These are phyloP conservation scores for Paramecium octaurelia DNA, from an alignment of 73 alveolate species.

Conservation along the genomic window DNA sequence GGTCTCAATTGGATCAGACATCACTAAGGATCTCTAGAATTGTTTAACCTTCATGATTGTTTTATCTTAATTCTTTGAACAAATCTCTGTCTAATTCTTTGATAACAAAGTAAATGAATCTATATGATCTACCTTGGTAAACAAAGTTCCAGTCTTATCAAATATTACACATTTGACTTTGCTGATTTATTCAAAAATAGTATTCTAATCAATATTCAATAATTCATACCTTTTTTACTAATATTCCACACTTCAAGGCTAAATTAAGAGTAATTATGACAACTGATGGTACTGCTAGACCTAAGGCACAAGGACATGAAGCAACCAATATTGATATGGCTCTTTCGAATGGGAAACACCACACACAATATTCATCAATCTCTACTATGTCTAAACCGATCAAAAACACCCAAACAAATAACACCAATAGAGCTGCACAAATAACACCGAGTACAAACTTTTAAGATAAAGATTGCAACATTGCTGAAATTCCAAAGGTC, in stretches of 20 bases:
- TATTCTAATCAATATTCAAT: neutral
- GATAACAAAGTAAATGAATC: conserved; percentile 16
- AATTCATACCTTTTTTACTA: conserved; percentile 84
- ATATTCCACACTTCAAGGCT: conserved; percentile 83
- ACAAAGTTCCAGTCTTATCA: conserved; percentile 96
- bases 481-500: conserved; percentile 65
- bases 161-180: conserved; percentile 78
- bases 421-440: conserved; percentile 70
- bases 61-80: neutral
- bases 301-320: conserved; percentile 95
- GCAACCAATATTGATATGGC: conserved; percentile 52
- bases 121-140: conserved; percentile 50
- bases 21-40: neutral
- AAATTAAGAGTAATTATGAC: conserved; percentile 95
- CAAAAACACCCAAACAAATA: conserved; percentile 81
- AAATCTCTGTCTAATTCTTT: neutral
- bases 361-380: conserved; percentile 56
- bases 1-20: neutral
- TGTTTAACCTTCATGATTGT: neutral
- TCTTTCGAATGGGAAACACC: conserved; percentile 60
- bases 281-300: conserved; percentile 98
- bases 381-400: conserved; percentile 64
- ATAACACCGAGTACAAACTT: conserved; percentile 51
- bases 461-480: conserved; percentile 13
- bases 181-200: conserved; percentile 75